A percentile compares a stretch with the other conserved stretches of the same genome.
Evolutionary conservation across 1,284 basidiomycete genomes (phyloP).

Genomic region (Phellopilus nigrolimitatus): DNA sequence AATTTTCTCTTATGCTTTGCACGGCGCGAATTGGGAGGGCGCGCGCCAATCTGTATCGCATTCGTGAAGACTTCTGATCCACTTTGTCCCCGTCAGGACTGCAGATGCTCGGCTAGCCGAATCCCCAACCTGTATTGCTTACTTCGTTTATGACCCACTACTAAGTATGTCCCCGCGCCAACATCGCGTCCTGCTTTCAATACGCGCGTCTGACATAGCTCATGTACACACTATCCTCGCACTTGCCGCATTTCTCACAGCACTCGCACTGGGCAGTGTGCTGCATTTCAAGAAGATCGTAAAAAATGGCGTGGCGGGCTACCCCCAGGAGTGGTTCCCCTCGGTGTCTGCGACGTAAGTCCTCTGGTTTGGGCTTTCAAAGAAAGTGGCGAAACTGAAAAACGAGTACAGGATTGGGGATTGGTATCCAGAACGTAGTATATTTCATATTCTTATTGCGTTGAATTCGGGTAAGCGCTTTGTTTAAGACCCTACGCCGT

Average conservation of each 20-base stretch:
- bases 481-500: constrained; percentile 30
- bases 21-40: too few species aligned
- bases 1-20: background rate
- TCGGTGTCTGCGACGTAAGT: constrained; percentile 88
- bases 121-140: too few species aligned
- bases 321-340: constrained; percentile 90
- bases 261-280: constrained; percentile 63
- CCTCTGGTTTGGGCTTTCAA: background rate
- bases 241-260: constrained; percentile 63
- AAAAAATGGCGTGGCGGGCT: constrained; percentile 82
- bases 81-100: too few species aligned
- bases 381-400: background rate
- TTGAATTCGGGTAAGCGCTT: constrained; percentile 65
- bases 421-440: constrained; percentile 84
- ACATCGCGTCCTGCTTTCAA: constrained; percentile 9
- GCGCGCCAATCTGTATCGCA: background rate
- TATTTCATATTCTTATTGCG: constrained; percentile 91
- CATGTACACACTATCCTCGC: constrained; percentile 70
- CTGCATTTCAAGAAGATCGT: constrained; percentile 87
- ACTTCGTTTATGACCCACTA: background rate
- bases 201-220: constrained; percentile 52
- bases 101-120: too few species aligned
- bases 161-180: background rate
- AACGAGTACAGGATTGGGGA: constrained; percentile 68
- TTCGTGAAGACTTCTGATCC: background rate